Conservation (phyloP, 2,329 filamentous ascomycete genomes). For the Pyrenochaeta sp. region DNA sequence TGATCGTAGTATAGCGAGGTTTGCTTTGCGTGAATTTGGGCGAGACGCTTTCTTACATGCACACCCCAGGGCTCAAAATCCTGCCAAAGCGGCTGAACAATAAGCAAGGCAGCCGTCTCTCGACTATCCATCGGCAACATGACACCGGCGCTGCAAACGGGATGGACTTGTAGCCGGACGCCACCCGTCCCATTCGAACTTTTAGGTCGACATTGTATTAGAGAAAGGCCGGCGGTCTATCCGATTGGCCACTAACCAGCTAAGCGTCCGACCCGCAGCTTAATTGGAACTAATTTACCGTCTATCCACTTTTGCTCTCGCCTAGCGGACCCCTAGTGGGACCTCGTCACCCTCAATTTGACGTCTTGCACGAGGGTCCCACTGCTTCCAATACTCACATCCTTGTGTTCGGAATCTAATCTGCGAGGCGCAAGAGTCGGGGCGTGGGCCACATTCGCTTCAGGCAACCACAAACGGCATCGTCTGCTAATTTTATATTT, state of each 20-base stretch:
- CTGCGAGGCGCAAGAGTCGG: conserved; percentile 1
- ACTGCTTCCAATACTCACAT: conserved; percentile 9
- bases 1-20: too few species aligned
- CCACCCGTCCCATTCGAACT: not conserved
- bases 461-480: not conserved
- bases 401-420: conserved; percentile 21
- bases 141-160: conserved; percentile 1
- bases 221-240: not conserved
- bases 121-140: conserved; percentile 4
- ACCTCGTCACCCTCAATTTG: not conserved
- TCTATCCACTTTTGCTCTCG: not conserved
- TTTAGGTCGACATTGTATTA: not conserved
- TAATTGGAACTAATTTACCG: not conserved
- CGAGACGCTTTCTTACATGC: too few species aligned
- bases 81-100: too few species aligned
- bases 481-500: not conserved
- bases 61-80: too few species aligned
- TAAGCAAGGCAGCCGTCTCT: too few species aligned
- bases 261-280: not conserved
- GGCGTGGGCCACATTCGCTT: not conserved
- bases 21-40: too few species aligned
- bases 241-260: not conserved
- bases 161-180: not conserved
- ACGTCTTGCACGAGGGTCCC: not conserved
- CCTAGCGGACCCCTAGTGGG: not conserved